These are phyloP conservation scores for Naganishia friedmannii DNA, from an alignment of 768 basidiomycete species.

Conservation along the genomic window DNA sequence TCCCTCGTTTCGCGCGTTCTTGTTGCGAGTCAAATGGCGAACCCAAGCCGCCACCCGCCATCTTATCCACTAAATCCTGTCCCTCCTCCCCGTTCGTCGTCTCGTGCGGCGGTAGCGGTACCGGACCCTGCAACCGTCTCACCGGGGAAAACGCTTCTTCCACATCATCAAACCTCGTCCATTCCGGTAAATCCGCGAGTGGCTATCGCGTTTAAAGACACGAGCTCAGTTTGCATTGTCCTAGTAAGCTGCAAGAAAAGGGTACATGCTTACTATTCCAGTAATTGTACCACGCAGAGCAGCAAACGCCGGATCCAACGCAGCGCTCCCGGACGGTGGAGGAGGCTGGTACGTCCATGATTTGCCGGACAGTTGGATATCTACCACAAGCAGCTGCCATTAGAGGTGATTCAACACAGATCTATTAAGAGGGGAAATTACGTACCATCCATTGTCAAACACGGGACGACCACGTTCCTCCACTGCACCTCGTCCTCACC, in stretches of 20 bases:
- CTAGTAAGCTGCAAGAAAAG: background rate
- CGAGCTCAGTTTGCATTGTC: background rate
- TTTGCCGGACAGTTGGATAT: background rate
- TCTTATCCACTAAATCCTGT: too few species aligned
- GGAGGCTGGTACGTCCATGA: constrained; percentile 15
- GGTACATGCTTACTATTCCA: constrained; percentile 6
- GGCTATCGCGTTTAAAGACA: background rate
- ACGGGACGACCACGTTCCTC: background rate
- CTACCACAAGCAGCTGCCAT: background rate
- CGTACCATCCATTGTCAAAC: constrained; percentile 8
- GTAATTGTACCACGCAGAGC: background rate
- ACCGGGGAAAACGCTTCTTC: constrained; percentile 6
- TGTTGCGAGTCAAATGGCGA: constrained; percentile 6
- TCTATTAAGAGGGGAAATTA: background rate
- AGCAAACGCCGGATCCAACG: background rate
- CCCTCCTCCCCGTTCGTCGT: too few species aligned
- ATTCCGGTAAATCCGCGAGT: background rate
- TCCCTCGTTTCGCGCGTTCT: background rate
- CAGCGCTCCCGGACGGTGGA: background rate
- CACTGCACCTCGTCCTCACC: background rate
- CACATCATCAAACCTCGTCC: background rate
- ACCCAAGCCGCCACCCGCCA: background rate
- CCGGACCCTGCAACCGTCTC: background rate
- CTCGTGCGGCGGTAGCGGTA: too few species aligned
- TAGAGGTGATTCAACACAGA: background rate